Percentiles rank a stretch among this genome's conserved stretches.
These are phyloP conservation scores for Spergularia marina DNA, from an alignment of 148 eudicot genomes.

Conservation along the genomic window DNA sequence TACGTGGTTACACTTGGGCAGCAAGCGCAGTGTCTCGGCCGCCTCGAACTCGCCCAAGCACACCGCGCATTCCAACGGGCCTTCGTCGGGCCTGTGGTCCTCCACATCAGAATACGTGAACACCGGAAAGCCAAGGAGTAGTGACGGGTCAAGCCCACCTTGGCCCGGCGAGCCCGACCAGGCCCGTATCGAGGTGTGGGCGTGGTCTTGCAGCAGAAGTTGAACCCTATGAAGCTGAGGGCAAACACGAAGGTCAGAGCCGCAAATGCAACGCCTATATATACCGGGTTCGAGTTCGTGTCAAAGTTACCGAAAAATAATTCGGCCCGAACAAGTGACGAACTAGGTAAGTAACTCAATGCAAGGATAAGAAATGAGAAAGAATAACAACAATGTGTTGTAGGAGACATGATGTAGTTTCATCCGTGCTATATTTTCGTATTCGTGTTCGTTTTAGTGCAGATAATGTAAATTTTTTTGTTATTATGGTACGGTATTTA, in stretches of 20 bases:
- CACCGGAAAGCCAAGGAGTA: constrained; percentile 26
- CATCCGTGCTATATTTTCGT: background rate
- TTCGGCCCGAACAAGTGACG: background rate
- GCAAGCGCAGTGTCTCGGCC: constrained; percentile 28
- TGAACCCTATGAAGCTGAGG: background rate
- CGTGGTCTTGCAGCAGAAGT: background rate
- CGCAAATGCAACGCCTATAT: background rate
- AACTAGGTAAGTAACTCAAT: background rate
- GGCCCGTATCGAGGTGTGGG: background rate
- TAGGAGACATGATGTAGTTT: background rate
- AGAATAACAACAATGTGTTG: background rate
- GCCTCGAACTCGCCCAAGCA: constrained; percentile 33
- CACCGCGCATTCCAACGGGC: constrained; percentile 34
- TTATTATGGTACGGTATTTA: no score
- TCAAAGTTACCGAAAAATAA: background rate
- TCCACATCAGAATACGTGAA: constrained; percentile 23
- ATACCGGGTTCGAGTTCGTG: background rate
- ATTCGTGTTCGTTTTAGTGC: background rate
- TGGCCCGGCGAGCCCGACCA: background rate
- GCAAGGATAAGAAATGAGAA: background rate
- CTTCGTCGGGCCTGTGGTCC: constrained; percentile 3
- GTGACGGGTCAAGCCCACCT: constrained; percentile 30
- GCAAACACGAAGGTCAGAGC: background rate
- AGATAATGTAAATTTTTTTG: background rate
- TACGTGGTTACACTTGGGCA: constrained; percentile 44